Evolutionary conservation across 805 yeast species (phyloP), one percentile per base, ranked within the genome.

Genomic region (Saccharomycopsis lassenensis): DNA sequence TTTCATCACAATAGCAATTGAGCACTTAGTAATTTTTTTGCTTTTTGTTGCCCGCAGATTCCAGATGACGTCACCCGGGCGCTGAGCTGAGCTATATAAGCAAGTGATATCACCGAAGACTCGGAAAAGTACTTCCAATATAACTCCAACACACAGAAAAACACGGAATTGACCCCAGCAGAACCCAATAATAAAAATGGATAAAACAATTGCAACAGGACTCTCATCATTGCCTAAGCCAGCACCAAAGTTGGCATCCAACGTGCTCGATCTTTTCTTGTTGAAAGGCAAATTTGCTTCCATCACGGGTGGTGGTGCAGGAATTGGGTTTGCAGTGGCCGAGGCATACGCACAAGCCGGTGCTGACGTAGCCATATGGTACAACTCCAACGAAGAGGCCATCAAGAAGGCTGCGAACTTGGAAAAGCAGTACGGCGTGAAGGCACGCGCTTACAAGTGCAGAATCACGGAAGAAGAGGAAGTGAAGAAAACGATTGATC

Each of bases 271-370:
- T 44, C 62, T 80, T 46, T 82, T 84, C 57, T 76, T 84, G 3
- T 66, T 84, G 42, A 77, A 77, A 58, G 93, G 91, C 19, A 83
- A 81, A 57, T 78, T 77, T 10, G 91, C 93, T 19, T 73, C 82
- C 3, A 71, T 84, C 40, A 80, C 93, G n/a, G 94, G 94, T 31
- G 81, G 84, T 8, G 76, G 87, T 12, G 66, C 79, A 31, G 94
- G 94, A 23, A 83, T 84, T 46, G 94, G 94, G 11, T 70, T 57
- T 48, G 83, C 82, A 4, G 80, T 81, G 24, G 93, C 93, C 29
- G 81, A 74, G 55, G 87, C 85, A 2, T 82, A 65, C 50, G 80
- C 86, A 33, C 89, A 82, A 59, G 89, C 89, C 3, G 94, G 94
- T 35, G 94, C 93, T 7, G 79, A 79, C 44, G 71, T 85, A 23